Percentiles rank a stretch among this genome's conserved stretches.
Evolutionary conservation across 1,139 yeast species (phyloP).

Genomic region (Yamadazyma trypodendri): DNA sequence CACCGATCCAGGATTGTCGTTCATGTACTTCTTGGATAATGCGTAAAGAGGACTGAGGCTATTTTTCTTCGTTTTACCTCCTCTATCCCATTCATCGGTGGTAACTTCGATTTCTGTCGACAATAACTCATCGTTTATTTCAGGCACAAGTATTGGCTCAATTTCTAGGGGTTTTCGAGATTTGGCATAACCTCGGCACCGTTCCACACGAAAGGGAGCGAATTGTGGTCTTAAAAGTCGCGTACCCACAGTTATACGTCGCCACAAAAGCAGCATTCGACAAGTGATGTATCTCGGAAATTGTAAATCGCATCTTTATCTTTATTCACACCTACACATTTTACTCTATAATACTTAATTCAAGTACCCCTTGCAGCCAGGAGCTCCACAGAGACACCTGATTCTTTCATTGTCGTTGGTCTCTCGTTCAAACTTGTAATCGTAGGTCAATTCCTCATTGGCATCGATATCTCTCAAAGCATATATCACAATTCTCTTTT

Average conservation of each 20-base stretch:
- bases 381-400: conserved; percentile 91
- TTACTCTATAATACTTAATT: conserved; percentile 40
- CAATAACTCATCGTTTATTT: background rate
- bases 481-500: conserved; percentile 89
- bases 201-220: background rate
- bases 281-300: background rate
- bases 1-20: conserved; percentile 59
- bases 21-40: conserved; percentile 33
- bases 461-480: conserved; percentile 87
- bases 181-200: background rate
- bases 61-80: conserved; percentile 33
- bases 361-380: conserved; percentile 89
- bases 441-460: conserved; percentile 92
- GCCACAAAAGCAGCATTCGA: background rate
- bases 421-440: conserved; percentile 91
- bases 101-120: background rate
- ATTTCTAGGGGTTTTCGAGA: background rate
- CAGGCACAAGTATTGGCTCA: background rate
- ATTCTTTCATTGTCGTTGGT: conserved; percentile 87
- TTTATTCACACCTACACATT: background rate
- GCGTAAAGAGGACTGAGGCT: conserved; percentile 39
- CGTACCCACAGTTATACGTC: background rate
- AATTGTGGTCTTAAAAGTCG: background rate
- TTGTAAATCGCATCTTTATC: too few relatives aligned
- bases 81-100: conserved; percentile 38